Evolutionary conservation across 176 grass and related monocot species (phyloP).

Genomic region (Guadua angustifolia): DNA sequence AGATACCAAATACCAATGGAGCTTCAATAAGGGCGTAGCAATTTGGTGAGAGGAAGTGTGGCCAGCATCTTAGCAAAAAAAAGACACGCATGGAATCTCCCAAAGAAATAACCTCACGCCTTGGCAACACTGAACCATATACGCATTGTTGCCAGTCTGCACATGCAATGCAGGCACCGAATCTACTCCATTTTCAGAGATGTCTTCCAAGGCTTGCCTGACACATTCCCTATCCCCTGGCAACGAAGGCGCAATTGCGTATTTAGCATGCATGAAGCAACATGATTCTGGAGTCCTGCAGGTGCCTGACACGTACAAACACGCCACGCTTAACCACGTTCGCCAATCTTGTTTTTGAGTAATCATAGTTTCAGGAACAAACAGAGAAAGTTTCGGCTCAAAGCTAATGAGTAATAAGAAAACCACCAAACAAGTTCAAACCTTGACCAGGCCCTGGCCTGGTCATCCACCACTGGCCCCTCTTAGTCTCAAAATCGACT

Average conservation of each 20-base stretch:
- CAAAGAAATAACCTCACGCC: neutral
- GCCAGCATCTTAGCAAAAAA: neutral
- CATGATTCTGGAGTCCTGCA: conserved; percentile 21
- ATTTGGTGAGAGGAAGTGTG: neutral
- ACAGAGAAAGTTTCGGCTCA: conserved; percentile 5
- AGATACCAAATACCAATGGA: neutral
- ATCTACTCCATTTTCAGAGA: neutral
- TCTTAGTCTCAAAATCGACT: neutral
- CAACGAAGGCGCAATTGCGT: neutral
- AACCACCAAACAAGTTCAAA: conserved; percentile 16
- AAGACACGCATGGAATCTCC: neutral
- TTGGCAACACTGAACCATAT: neutral
- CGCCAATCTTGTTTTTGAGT: neutral
- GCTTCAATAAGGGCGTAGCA: neutral
- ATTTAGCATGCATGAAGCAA: neutral
- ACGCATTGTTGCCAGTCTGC: neutral
- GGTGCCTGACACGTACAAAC: conserved; percentile 18
- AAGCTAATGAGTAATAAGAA: neutral
- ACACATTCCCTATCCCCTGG: conserved; percentile 1
- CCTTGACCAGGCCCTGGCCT: conserved; percentile 26
- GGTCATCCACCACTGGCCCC: neutral
- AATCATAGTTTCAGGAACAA: conserved; percentile 40
- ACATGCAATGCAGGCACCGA: neutral
- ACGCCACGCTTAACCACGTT: conserved; percentile 20
- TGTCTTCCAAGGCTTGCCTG: neutral